Evolutionary conservation across 331 rosid species (phyloP).

Genomic region (Rhamnella rubrinervis): DNA sequence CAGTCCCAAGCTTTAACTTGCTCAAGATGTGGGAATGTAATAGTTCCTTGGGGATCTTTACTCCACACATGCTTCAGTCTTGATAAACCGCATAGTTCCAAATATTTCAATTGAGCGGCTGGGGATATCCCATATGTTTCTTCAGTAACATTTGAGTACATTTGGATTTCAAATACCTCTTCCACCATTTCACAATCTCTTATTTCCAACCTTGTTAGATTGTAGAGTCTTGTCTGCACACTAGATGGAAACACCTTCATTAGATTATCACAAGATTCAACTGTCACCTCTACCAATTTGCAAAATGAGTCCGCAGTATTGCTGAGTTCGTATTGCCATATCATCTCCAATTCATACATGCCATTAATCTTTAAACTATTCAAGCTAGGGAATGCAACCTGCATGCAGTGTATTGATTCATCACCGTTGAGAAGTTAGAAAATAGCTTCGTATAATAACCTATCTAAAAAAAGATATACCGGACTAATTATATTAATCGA

Average conservation of each 20-base stretch:
- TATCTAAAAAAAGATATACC: too few species aligned
- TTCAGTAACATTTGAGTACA: neutral
- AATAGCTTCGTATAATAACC: too few species aligned
- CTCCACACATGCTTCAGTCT: neutral
- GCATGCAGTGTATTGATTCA: neutral
- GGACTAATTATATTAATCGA: neutral
- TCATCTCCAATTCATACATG: neutral
- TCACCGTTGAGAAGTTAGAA: too few species aligned
- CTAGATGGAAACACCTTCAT: neutral
- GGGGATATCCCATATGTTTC: neutral
- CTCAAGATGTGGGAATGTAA: neutral
- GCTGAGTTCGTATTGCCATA: slow-evolving; percentile 14
- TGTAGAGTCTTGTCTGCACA: neutral
- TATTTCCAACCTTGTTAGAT: neutral
- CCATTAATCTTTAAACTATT: neutral
- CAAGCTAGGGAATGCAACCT: slow-evolving; percentile 2
- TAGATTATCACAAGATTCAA: neutral
- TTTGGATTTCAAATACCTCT: neutral
- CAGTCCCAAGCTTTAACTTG: neutral
- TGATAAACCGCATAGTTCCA: neutral
- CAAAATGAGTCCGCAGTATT: slow-evolving; percentile 4
- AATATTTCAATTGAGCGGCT: neutral
- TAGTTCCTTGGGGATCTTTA: neutral
- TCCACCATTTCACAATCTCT: neutral
- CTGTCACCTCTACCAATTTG: neutral